Base-by-base conservation (phyloP, 495 filamentous ascomycete species). In the Aspergillus cavernicola region DNA sequence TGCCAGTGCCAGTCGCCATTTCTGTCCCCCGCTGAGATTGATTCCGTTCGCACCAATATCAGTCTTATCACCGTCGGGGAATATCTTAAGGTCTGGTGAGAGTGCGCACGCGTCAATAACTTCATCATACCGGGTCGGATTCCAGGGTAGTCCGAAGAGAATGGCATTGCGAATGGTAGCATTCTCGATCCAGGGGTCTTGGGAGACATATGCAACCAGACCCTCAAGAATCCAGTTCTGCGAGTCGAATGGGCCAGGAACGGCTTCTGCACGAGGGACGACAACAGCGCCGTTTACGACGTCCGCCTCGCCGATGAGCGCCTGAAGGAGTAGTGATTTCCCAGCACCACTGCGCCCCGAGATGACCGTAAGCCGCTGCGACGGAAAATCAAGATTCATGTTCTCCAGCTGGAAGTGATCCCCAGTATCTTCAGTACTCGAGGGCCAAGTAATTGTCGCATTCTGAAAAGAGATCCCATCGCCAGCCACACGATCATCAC, bases 141-240 rank as follows among this genome's bases (percentile, higher is more conserved):
- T 79, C 43, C 71, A 84, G 1, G 88, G 87, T 8, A 91, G 70
- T 13, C 88, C 87, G 57, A 91, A 77, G 0, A 88, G 61, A 40
- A 93, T 86, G 50, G 90, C 90, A 15, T 87, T 82, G 52, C 77
- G 82, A 57, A 93, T 84, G 6, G 78, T 87, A 0, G 86, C 86
- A 57, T 92, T 92, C 56, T 92, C 88, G 52, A 93, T 90, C 88
- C 88, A 93, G 0, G 88, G 88, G 15, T 85, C 88, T 64, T 93
- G 89, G 6, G 86, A 82, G 23, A 93, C 87, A 62, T 85, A 93
- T 0, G 88, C 88, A 40, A 90, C 80, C 1, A 81, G 74, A 1
- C 75, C 74, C 13, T 85, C 80, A 18, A 89, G 75, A 12, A 65
- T 58, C 67, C 70, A 71, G 31, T 65, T 61, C 1, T 60, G 53